Evolutionary conservation across 352 stramenopile genomes (phyloP).

Genomic region (Phytophthora sojae): DNA sequence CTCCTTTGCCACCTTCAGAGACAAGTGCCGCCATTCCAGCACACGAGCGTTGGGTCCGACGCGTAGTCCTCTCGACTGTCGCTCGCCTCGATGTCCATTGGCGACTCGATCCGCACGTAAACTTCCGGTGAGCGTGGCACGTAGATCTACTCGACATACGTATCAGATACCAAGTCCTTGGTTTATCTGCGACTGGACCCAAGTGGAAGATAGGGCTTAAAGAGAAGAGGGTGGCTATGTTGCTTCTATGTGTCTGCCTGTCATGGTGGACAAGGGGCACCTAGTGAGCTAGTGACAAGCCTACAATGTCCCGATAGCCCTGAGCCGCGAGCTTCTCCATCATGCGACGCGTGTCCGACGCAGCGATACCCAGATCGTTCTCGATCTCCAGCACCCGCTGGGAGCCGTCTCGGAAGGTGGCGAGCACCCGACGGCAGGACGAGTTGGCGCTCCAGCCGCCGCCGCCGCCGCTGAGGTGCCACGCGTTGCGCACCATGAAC

Average conservation of each 20-base stretch:
- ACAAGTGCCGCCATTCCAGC: conserved; percentile 15
- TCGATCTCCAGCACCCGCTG: conserved; percentile 76
- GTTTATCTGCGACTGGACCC: neutral
- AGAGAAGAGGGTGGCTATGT: neutral
- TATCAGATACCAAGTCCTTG: neutral
- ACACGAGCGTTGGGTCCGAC: conserved; percentile 1
- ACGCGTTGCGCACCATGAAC: conserved; percentile 87
- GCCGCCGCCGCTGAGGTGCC: conserved; percentile 84
- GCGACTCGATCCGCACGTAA: conserved; percentile 3
- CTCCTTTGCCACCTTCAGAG: conserved; percentile 4
- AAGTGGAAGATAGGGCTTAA: neutral
- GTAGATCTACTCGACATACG: neutral
- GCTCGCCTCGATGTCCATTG: neutral
- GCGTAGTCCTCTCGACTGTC: neutral
- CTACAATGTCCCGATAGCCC: conserved; percentile 59
- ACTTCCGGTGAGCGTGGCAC: neutral
- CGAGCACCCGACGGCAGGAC: conserved; percentile 75
- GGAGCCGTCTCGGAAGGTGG: conserved; percentile 71
- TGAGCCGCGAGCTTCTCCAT: conserved; percentile 63
- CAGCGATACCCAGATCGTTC: conserved; percentile 68
- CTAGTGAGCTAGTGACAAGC: conserved; percentile 48
- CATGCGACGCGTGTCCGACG: conserved; percentile 58
- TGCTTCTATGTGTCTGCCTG: conserved; percentile 1
- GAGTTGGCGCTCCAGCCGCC: conserved; percentile 79
- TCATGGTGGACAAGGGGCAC: neutral